phyloP scores from a whole-genome alignment of 805 yeast genomes.

The Brettanomyces anomalus region DNA sequence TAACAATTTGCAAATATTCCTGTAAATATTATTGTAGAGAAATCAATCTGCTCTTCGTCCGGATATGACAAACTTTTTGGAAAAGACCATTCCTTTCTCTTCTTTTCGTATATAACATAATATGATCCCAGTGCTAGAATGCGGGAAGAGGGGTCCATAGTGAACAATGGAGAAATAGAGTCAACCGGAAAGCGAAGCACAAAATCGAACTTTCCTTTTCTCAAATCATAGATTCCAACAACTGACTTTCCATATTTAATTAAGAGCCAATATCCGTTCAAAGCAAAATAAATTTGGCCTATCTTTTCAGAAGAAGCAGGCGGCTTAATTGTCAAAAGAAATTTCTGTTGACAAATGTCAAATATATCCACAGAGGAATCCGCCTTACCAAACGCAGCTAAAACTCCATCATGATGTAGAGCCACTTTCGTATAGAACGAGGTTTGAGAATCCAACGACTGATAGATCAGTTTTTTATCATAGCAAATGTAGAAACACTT shows the following conservation, averaged over 20 bases:
- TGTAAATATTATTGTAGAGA: not conserved
- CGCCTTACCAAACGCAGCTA: slow-evolving; percentile 11
- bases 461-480: slow-evolving; percentile 4
- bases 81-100: slow-evolving; percentile 3
- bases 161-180: not conserved
- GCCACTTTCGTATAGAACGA: slow-evolving; percentile 2
- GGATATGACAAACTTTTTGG: not conserved
- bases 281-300: slow-evolving; percentile 7
- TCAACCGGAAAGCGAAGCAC: not conserved
- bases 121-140: slow-evolving; percentile 1
- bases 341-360: slow-evolving; percentile 30
- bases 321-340: slow-evolving; percentile 25
- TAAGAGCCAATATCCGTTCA: slow-evolving; percentile 54
- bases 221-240: slow-evolving; percentile 16
- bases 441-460: slow-evolving; percentile 1
- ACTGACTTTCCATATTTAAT: slow-evolving; percentile 7
- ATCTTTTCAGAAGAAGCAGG: slow-evolving; percentile 9
- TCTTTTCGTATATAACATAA: slow-evolving; percentile 6
- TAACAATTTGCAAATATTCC: not conserved
- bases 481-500: not conserved
- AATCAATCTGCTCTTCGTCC: not conserved
- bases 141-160: slow-evolving; percentile 7
- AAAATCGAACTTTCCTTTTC: slow-evolving; percentile 9
- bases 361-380: slow-evolving; percentile 25
- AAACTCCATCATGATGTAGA: slow-evolving; percentile 14